phyloP scores from a whole-genome alignment of 176 grass and related monocot species.

The Elymus sibiricus region DNA sequence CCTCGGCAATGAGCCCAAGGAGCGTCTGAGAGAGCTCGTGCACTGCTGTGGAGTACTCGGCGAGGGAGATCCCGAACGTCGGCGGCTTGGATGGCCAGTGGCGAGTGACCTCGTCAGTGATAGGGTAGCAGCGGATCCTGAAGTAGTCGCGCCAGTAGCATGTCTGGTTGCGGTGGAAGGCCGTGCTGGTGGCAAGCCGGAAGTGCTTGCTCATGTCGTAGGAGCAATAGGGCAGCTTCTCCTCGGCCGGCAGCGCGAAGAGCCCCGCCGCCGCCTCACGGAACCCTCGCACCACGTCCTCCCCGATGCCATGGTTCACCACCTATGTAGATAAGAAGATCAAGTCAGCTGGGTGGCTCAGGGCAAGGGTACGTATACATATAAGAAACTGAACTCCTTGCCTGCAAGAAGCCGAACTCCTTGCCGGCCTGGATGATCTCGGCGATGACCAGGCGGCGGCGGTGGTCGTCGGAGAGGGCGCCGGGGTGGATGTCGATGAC shows the following conservation, averaged over 20 bases:
- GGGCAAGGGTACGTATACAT: too few relatives aligned
- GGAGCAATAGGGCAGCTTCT: neutral
- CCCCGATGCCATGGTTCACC: neutral
- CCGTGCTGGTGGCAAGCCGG: constrained; percentile 29
- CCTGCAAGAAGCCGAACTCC: too few relatives aligned
- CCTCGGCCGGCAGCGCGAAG: neutral
- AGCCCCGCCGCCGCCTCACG: neutral
- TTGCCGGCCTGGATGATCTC: too few relatives aligned
- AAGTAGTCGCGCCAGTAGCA: constrained; percentile 13
- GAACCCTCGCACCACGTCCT: neutral
- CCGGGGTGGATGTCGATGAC: too few relatives aligned
- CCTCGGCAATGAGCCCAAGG: constrained; percentile 3
- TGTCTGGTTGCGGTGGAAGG: constrained; percentile 28
- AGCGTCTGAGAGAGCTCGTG: constrained; percentile 33
- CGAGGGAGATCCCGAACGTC: constrained; percentile 20
- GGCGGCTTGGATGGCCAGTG: constrained; percentile 52
- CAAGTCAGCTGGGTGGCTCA: too few relatives aligned
- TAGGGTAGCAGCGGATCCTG: neutral
- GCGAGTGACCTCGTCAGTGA: constrained; percentile 15
- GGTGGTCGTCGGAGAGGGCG: too few relatives aligned
- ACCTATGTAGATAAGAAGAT: neutral
- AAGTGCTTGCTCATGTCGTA: neutral
- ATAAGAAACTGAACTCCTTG: too few relatives aligned
- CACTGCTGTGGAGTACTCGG: constrained; percentile 27
- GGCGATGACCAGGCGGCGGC: accelerated